Base-by-base conservation (phyloP, 345 rosid species). In the Trapa incisa region DNA sequence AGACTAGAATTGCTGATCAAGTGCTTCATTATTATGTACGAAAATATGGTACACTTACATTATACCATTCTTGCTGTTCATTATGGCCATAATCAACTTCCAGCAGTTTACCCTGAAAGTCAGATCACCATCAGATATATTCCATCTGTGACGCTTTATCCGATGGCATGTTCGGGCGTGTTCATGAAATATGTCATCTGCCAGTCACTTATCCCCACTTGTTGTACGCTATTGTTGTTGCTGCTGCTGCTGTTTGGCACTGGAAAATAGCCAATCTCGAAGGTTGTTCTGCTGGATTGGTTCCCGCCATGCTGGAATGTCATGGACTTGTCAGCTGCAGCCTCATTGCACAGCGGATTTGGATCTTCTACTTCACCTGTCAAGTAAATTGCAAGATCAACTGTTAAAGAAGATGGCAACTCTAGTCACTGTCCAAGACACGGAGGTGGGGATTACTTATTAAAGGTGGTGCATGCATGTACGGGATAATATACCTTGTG, bases 401-500 rank as follows among this genome's bases (percentile, higher is more conserved):
- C 48, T 58, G 29, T 22, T 22, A 22, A 5, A 58, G 36, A 32
- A 58, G 8, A n/a, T 7, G 9, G 37, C 9, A 11, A 35, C 33
- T 35, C 38, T 0, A 35, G 12, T 2, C 4, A 0, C 15, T 15
- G 22, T n/a, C 6, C 48, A 6, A 11, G 43, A 41, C 43, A 41
- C 7, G 43, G 6, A 41, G 43, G 43, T 41, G 29, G 13, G 2
- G 6, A 6, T 41, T 41, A 41, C 43, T 41, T 41, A 41, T 22
- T 41, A 41, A 41, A 41, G 48, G 3, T 5, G 6, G 11, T 22
- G 60, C 9, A 52, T 7, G 29, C 29, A 29, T 35, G 33, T 33
- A 52, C 38, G 15, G 37, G 32, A 67, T 41, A 60, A 37, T n/a
- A 33, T 72, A 89, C 96, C 91, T 76, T 78, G 90, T 41, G 88